Conservation (phyloP, 2,329 filamentous ascomycete species). For the Neofusicoccum laricinum region DNA sequence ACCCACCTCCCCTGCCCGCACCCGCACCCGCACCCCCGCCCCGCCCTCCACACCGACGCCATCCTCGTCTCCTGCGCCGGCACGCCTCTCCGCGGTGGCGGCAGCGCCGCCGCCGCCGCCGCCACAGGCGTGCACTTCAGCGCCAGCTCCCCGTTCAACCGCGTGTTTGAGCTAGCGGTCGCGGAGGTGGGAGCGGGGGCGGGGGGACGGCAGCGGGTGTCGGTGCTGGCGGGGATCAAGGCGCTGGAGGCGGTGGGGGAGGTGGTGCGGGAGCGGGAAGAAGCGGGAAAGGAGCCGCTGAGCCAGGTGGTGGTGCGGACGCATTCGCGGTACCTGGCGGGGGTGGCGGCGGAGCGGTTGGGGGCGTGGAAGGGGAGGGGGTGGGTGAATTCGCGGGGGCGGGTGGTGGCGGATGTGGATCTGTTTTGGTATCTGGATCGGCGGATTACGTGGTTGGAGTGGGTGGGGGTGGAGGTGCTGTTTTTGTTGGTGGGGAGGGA, state of each 20-base stretch:
- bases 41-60: neutral
- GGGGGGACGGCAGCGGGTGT: neutral
- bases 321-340: constrained; percentile 1
- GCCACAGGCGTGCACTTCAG: neutral
- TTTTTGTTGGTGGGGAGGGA: neutral
- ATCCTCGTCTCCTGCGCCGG: neutral
- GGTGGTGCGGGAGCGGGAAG: neutral
- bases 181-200: neutral
- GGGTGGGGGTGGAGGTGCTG: neutral
- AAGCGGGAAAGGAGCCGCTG: neutral
- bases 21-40: neutral
- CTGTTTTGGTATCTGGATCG: constrained; percentile 4
- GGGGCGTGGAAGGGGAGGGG: neutral
- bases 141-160: neutral
- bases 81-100: too few species aligned
- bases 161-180: neutral
- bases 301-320: neutral
- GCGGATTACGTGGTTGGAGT: constrained; percentile 2
- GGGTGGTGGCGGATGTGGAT: neutral
- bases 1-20: constrained; percentile 8
- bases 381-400: neutral
- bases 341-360: neutral
- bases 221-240: neutral
- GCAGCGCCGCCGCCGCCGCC: neutral
- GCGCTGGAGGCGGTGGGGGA: neutral